Conservation (phyloP, 192 early-diverging fungal genomes). For the Phlyctochytrium planicorne region DNA sequence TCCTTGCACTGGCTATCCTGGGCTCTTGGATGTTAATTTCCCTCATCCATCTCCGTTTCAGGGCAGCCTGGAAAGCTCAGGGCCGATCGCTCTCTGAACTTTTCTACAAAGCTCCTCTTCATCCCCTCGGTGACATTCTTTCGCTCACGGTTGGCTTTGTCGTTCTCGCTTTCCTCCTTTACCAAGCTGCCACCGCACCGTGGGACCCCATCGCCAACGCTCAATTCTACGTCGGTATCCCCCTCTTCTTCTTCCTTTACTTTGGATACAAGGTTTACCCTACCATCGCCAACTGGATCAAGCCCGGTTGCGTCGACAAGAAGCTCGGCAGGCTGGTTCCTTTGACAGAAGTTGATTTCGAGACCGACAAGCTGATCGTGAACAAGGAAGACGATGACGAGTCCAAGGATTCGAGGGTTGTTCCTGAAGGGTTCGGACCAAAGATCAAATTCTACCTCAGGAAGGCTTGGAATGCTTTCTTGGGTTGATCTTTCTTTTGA, state of each 20-base stretch:
- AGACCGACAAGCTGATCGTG: constrained; percentile 11
- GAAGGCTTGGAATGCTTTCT: neutral
- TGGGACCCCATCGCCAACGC: constrained; percentile 13
- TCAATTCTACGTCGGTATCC: constrained; percentile 18
- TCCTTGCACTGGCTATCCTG: constrained; percentile 26
- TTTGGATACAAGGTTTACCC: neutral
- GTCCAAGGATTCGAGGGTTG: neutral
- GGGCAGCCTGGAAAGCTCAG: constrained; percentile 21
- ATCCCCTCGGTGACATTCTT: constrained; percentile 18
- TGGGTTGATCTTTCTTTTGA: neutral
- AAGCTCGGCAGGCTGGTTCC: constrained; percentile 1
- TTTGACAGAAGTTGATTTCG: constrained; percentile 21
- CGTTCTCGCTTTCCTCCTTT: constrained; percentile 12
- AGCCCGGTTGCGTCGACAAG: neutral
- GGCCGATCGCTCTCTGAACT: constrained; percentile 8
- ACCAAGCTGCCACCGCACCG: neutral
- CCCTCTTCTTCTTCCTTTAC: constrained; percentile 1
- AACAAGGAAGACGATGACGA: neutral
- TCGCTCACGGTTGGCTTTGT: constrained; percentile 16
- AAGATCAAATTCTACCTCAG: too few species aligned
- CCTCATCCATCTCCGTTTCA: constrained; percentile 25
- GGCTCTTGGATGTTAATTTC: constrained; percentile 22
- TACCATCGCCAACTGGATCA: constrained; percentile 7
- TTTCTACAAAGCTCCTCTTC: constrained; percentile 22
- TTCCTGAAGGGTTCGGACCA: too few species aligned